Base-by-base conservation (phyloP, 225 moss, liverwort and hornwort genomes). In the Polytrichum formosum region DNA sequence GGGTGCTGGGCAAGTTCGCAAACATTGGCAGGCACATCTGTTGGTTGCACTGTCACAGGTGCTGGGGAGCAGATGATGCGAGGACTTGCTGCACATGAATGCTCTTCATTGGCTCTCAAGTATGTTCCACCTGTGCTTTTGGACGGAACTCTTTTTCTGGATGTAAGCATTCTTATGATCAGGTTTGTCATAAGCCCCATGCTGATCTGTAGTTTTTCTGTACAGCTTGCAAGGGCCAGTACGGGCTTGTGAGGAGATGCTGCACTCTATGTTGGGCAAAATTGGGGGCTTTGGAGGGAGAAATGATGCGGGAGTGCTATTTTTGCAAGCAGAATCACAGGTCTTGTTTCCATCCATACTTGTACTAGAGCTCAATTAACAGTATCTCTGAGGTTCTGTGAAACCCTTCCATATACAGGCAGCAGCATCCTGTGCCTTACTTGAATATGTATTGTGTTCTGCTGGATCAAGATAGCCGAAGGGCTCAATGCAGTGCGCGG, bases 41-140 rank as follows among this genome's bases (percentile, higher is more conserved):
- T 92, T 73, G 98, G 86, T 63, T 94, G 94, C 69, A 88, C 90
- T 70, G 88, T 91, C 73, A 84, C 94, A 66, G 98, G 98, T 73
- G 91, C 91, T 67, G 98, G 98, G 77, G 98, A 98, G 84, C 88
- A 91, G 55, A 90, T 98, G 67, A 92, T 98, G 83, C 85, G 92
- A 75, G 90, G 90, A 66, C 84, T 98, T 76, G 91, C 98, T 67
- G 98, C 98, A 55, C 88, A 85, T 53, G 82, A 90, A 75, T 92
- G 94, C 75, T 92, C 87, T 70, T 63, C 69, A 55, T 82, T 81
- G 74, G 94, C 90, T 64, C 80, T 82, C 31, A 86, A 69, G 95
- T 96, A 91, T 54, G 91, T 72, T 18, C 3, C 61, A 67, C 10
- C 8, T 53, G 9, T 29, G 23, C 7, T 5, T 18, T 53, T 61